These are phyloP conservation scores for Xylaria grammica DNA, from an alignment of 495 filamentous ascomycete genomes.

Conservation along the genomic window DNA sequence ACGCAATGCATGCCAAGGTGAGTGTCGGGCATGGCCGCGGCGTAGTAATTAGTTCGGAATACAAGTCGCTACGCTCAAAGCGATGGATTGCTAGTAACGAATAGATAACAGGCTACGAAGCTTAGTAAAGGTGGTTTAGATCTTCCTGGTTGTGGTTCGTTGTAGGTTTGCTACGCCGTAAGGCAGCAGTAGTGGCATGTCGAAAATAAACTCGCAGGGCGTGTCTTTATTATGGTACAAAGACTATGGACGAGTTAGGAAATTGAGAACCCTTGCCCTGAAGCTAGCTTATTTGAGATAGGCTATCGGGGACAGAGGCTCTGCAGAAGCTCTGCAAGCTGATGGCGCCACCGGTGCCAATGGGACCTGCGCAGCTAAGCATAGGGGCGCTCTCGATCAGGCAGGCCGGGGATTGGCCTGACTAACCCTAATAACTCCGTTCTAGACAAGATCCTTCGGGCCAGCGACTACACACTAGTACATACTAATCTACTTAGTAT, in stretches of 20 bases:
- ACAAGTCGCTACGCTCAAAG: background rate
- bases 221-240: background rate
- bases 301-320: background rate
- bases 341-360: constrained; percentile 8
- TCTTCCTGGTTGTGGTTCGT: background rate
- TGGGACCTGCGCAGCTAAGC: background rate
- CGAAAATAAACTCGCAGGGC: background rate
- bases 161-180: constrained; percentile 2
- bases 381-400: background rate
- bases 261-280: too few species aligned
- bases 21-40: background rate
- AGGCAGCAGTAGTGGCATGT: constrained; percentile 2
- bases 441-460: too few species aligned
- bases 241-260: background rate
- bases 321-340: constrained; percentile 3
- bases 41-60: background rate
- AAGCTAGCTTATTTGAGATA: background rate
- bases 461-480: too few species aligned
- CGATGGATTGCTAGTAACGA: too few species aligned
- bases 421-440: background rate
- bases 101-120: background rate
- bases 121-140: background rate
- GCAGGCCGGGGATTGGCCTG: background rate
- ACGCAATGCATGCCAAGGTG: background rate
- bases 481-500: too few species aligned